These are phyloP conservation scores for Agrocybe pediades DNA, from an alignment of 768 basidiomycete genomes.

Conservation along the genomic window DNA sequence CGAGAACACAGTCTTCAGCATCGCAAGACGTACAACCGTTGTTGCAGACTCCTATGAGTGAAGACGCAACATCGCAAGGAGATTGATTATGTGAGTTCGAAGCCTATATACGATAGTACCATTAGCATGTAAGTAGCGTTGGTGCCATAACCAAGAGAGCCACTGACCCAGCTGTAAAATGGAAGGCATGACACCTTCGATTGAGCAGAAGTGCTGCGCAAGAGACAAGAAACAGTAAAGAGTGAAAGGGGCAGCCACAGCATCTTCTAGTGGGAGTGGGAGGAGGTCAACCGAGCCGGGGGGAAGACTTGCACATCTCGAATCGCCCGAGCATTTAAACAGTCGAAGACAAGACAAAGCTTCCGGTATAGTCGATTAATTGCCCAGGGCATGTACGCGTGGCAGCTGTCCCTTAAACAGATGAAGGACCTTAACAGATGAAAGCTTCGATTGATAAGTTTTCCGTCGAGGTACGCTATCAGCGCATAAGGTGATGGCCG, in stretches of 20 bases:
- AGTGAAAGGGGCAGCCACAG: constrained; percentile 21
- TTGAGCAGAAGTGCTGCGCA: constrained; percentile 29
- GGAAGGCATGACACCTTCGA: constrained; percentile 41
- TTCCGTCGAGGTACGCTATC: constrained; percentile 26
- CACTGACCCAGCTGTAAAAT: constrained; percentile 42
- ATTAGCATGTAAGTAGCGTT: background rate
- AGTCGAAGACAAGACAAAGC: constrained; percentile 7
- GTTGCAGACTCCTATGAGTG: constrained; percentile 42
- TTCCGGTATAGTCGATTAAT: constrained; percentile 19
- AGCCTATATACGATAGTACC: constrained; percentile 24
- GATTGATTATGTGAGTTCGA: constrained; percentile 47
- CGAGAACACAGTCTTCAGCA: background rate
- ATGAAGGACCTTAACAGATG: constrained; percentile 17
- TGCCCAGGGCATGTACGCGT: constrained; percentile 19
- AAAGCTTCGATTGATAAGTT: too few relatives aligned
- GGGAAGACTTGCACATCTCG: constrained; percentile 13
- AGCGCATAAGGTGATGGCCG: constrained; percentile 17
- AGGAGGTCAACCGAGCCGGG: constrained; percentile 11
- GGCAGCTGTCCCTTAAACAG: constrained; percentile 31
- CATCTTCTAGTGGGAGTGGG: constrained; percentile 24
- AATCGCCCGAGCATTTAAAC: constrained; percentile 11
- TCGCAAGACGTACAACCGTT: constrained; percentile 35
- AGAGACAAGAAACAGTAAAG: constrained; percentile 22
- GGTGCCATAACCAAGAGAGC: background rate
- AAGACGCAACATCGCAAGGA: constrained; percentile 48